Evolutionary conservation across 2,329 filamentous ascomycete genomes (phyloP), one percentile per base, ranked within the genome.

Genomic region (Aspergillus ruber): DNA sequence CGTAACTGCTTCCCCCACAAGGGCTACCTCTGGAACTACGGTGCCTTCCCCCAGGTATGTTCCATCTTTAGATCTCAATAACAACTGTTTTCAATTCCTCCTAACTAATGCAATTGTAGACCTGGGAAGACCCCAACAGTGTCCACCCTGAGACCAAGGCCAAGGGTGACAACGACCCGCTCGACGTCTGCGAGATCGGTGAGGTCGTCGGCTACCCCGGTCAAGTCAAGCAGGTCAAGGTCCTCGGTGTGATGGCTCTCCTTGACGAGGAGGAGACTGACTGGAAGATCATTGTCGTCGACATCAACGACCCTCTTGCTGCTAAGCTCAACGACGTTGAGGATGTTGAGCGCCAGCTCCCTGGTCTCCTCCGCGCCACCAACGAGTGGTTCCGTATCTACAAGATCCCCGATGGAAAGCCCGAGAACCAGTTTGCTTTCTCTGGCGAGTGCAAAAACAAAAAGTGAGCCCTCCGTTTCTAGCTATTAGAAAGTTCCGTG

Each of bases 361-460:
- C 93, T 52, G 93, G 93, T 63, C 88, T 98, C 51, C 82, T 98
- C 71, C 87, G 93, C 61, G 93, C 93, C 69, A 97, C 91, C 70
- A 98, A 98, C 70, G 93, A 98, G 81, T 98, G 93, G 93, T 98
- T 98, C 90, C 90, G 93, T 74, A 98, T 98, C 83, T 98, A 98
- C 86, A 98, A 98, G 83, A 98, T 98, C 76, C 93, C 93, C 69
- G 93, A 98, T 70, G 93, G 93, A 81, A 98, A 98, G 90, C 90
- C 91, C 65, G 93, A 98, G 86, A 98, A 98, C 84, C 93, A 97
- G 79, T 98, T 98, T 69, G 93, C 93, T 66, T 98, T 98, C 81
- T 96, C 90, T 51, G 93, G 93, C 79, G 93, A 98, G 81, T 97
- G 91, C 88, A 98, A 98, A 86, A 98, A 98, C 85, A 95, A 90